Percentiles rank a stretch among this genome's conserved stretches.
Conservation (phyloP, 2,329 filamentous ascomycete species). For the Claviceps paspali region DNA sequence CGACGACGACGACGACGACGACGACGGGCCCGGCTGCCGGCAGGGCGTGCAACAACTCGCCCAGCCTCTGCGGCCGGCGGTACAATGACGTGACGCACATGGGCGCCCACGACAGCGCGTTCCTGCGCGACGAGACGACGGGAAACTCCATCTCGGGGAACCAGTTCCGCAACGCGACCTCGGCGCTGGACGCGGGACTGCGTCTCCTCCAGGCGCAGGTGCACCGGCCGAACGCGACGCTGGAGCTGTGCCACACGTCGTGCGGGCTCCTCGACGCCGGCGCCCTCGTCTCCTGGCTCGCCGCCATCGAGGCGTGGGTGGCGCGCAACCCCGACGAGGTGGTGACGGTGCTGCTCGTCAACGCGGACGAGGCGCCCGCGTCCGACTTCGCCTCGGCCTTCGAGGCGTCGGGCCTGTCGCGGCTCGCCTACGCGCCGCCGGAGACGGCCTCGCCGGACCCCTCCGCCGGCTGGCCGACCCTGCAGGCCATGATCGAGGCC, state of each 20-base stretch:
- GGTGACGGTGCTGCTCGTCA: conserved; percentile 59
- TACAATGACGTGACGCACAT: conserved; percentile 69
- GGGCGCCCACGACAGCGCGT: conserved; percentile 61
- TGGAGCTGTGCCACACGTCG: conserved; percentile 55
- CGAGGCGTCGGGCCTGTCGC: conserved; percentile 40
- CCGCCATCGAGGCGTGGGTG: conserved; percentile 52
- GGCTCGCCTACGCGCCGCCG: conserved; percentile 46
- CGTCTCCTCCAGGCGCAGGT: conserved; percentile 59
- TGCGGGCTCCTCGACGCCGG: conserved; percentile 58
- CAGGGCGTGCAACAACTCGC: conserved; percentile 66
- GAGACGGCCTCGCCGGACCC: conserved; percentile 22
- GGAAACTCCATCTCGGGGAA: conserved; percentile 51
- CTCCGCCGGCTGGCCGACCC: conserved; percentile 48
- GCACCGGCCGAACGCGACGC: conserved; percentile 41
- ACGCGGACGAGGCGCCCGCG: conserved; percentile 44
- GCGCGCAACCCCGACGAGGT: conserved; percentile 57
- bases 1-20: too few relatives aligned
- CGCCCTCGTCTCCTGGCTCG: conserved; percentile 46
- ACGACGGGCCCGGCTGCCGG: conserved; percentile 8
- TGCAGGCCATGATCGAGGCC: conserved; percentile 50
- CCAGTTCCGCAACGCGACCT: conserved; percentile 58
- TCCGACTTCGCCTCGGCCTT: conserved; percentile 40
- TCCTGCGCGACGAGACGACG: conserved; percentile 49
- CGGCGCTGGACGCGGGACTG: conserved; percentile 55
- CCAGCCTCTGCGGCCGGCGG: conserved; percentile 50